These are phyloP conservation scores for Rhytidhysteron rufulum DNA, from an alignment of 2,329 filamentous ascomycete species.

Conservation along the genomic window DNA sequence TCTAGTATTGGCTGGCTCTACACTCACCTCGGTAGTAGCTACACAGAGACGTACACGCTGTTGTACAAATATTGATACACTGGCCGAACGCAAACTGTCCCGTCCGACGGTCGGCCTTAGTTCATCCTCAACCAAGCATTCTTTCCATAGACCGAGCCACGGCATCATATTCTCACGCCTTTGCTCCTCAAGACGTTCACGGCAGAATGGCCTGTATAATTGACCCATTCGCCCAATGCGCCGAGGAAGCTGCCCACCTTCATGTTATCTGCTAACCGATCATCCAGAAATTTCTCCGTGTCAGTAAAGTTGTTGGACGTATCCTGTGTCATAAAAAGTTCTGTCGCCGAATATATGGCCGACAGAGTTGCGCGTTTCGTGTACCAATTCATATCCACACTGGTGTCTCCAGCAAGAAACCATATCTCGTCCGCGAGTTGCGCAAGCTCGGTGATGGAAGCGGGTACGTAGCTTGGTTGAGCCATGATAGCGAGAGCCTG, in stretches of 20 bases:
- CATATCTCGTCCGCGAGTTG: conserved; percentile 88
- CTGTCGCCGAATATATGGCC: conserved; percentile 66
- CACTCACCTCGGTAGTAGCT: no score
- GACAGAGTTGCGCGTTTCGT: conserved; percentile 62
- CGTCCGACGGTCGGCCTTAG: no score
- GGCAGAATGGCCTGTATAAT: conserved; percentile 72
- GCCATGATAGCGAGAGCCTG: conserved; percentile 89
- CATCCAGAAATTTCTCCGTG: conserved; percentile 74
- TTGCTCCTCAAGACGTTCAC: conserved; percentile 85
- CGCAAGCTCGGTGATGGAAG: conserved; percentile 74
- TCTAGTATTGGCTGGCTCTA: no score
- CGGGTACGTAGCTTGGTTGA: conserved; percentile 70
- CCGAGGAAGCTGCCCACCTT: conserved; percentile 60
- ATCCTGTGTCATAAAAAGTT: conserved; percentile 94
- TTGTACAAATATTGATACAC: no score
- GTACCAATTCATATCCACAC: conserved; percentile 88
- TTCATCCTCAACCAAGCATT: no score
- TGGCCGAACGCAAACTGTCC: no score
- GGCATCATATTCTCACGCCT: conserved; percentile 68
- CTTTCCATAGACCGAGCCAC: no score
- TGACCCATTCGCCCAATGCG: conserved; percentile 70
- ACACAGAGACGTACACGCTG: no score
- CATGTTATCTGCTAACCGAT: conserved; percentile 67
- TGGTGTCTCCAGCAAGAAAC: conserved; percentile 76
- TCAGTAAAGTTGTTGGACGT: conserved; percentile 66